Evolutionary conservation across 2,329 filamentous ascomycete species (phyloP), one percentile per base, ranked within the genome.

Genomic region (Stagonosporopsis rhizophila): DNA sequence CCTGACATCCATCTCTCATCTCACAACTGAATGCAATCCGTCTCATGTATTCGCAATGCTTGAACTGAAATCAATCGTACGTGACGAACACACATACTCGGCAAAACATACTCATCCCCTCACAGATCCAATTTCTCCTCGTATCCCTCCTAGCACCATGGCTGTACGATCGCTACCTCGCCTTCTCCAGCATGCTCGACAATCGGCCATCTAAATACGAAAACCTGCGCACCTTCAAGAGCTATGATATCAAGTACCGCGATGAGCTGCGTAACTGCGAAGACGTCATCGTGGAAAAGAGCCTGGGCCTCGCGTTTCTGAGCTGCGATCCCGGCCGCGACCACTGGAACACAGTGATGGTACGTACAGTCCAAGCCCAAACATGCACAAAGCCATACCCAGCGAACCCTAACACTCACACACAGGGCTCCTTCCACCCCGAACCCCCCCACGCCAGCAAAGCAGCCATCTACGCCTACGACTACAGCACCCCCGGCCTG

Each of bases 291-390:
- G 27, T 80, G n/a, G 71, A 75, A 34, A 71, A 76, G 28, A 44
- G 15, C 20, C 28, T 55, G 3, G 58, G 75, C 2, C 65, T 75
- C n/a, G 77, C 76, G 7, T 65, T 81, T 6, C 52, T 80, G 47
- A 78, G 76, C 55, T 81, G 79, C 60, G 78, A 80, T 55, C 68
- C 74, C 0, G 76, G 74, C 14, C 58, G 79, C 22, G 78, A 80
- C 60, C 60, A 65, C 5, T 80, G 78, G 78, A 80, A 81, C 47
- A 79, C 77, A 0, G 78, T 80, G 11, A 79, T 80, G 78, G 78
- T 79, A 51, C 54, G 71, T 55, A 4, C 5, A 4, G 23, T n/a
- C n/a, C n/a, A 14, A 12, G 22, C 14, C n/a, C n/a, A n/a, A n/a
- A n/a, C n/a, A n/a, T n/a, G n/a, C 17, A 30, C 14, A 20, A 20